Evolutionary conservation across 2,329 filamentous ascomycete species (phyloP).

Genomic region (Colletotrichum kahawae): DNA sequence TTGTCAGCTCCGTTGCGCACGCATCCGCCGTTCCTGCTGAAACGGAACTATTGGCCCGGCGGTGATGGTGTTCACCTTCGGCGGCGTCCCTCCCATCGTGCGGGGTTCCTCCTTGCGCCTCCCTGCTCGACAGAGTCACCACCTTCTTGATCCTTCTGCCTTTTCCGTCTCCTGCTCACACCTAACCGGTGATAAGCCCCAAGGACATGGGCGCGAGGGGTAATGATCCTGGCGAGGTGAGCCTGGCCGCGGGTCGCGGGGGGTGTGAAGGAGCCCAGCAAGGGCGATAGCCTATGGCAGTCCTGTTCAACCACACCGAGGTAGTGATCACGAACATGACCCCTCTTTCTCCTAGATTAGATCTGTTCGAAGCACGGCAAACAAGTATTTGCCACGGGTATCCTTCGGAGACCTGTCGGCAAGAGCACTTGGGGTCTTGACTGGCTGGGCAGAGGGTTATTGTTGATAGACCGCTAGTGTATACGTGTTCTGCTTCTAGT

Average conservation of each 20-base stretch:
- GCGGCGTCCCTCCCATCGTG: background rate
- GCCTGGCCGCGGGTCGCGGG: background rate
- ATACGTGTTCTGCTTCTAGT: background rate
- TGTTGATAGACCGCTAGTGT: background rate
- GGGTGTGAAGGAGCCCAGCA: background rate
- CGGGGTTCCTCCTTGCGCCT: conserved; percentile 1
- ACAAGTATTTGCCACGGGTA: background rate
- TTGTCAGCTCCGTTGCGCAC: background rate
- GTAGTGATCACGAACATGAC: conserved; percentile 2
- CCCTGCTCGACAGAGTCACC: background rate
- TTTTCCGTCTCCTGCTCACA: background rate
- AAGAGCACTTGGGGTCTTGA: background rate
- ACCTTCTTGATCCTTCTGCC: background rate
- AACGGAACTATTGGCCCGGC: conserved; percentile 15
- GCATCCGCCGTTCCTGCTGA: background rate
- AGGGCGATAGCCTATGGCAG: background rate
- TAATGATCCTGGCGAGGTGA: background rate
- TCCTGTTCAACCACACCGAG: background rate
- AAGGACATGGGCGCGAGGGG: background rate
- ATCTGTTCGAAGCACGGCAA: background rate
- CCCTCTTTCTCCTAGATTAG: background rate
- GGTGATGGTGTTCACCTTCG: background rate
- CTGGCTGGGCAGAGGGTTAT: background rate
- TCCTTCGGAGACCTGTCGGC: conserved; percentile 19
- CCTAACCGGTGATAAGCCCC: background rate